Evolutionary conservation across 2,329 filamentous ascomycete species (phyloP), one percentile per base, ranked within the genome.

Genomic region (Pestalotiopsis sp.): DNA sequence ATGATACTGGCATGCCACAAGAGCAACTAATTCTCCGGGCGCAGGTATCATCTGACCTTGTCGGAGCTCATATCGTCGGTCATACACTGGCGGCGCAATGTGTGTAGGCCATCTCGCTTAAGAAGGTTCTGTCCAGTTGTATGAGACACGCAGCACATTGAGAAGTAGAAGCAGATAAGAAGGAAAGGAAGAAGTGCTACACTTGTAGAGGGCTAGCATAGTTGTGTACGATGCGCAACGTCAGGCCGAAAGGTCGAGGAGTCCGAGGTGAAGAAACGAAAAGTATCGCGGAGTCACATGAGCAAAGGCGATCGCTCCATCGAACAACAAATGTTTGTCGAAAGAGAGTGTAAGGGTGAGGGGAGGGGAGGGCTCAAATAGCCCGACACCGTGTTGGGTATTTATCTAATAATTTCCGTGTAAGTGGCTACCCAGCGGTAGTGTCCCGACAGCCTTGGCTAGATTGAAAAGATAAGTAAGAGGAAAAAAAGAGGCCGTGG

Each of bases 391-490:
- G 44, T 20, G 44, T 52, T n/a, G 44, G 44, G 44, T 52, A 52
- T 52, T 52, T 52, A 52, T 52, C 44, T 17, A 52, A 52, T 17
- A 58, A 58, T 58, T 58, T 39, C 58, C 58, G 30, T 39, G 58
- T 61, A 61, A 61, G 26, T 61, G 58, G 44, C 44, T 52, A 52
- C 44, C 44, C 44, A 9, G 44, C 20, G 20, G 26, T 61, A 61
- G 58, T 61, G 26, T 35, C 58, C n/a, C 26, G n/a, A 26, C 26
- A 17, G 9, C 22, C 26, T 61, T 13, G 58, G 26, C 58, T 44
- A 63, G 38, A 48, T 38, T 48, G 35, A 20, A 63, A 22, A 63
- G 60, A 63, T 63, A 63, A 63, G 44, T 52, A 52, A 52, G 44
- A 52, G 17, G 17, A n/a, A 52, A n/a, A 10, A 52, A n/a, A n/a